These are phyloP conservation scores for Claviceps sp. DNA, from an alignment of 2,329 filamentous ascomycete genomes.

Conservation along the genomic window DNA sequence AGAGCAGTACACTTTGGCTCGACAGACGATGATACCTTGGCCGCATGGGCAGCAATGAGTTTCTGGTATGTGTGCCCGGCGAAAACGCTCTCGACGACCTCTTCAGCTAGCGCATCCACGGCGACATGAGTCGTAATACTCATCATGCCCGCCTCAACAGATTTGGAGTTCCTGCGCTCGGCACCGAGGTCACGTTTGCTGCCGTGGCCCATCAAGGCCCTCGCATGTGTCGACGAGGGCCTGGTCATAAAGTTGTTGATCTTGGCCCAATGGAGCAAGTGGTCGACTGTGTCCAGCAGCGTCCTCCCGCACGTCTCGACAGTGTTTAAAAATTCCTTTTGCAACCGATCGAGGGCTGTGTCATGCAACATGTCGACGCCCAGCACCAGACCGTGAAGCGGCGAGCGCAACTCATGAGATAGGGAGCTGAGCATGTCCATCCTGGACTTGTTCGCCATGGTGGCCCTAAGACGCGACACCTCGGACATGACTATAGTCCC, in stretches of 20 bases:
- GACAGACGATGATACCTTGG: not conserved
- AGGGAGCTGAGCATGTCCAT: constrained; percentile 46
- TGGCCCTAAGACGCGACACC: constrained; percentile 30
- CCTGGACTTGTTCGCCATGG: constrained; percentile 32
- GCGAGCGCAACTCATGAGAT: constrained; percentile 47
- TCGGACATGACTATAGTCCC: constrained; percentile 44
- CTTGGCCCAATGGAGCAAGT: constrained; percentile 41
- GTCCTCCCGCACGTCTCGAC: constrained; percentile 38
- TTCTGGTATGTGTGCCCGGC: constrained; percentile 29
- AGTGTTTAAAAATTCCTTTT: constrained; percentile 32
- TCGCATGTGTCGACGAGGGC: not conserved
- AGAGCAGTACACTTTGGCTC: constrained; percentile 4
- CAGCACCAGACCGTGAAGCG: constrained; percentile 45
- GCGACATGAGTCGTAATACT: constrained; percentile 14
- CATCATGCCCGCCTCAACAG: constrained; percentile 7
- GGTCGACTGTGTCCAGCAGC: constrained; percentile 40
- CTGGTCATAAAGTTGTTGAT: constrained; percentile 27
- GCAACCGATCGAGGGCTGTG: constrained; percentile 31
- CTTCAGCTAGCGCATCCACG: constrained; percentile 29
- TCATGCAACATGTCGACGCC: constrained; percentile 40
- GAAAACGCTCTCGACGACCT: constrained; percentile 33
- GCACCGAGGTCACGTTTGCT: constrained; percentile 1
- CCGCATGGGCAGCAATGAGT: constrained; percentile 9
- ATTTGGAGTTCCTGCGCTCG: not conserved
- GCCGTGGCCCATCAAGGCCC: not conserved